A percentile compares a stretch with the other conserved stretches of the same genome.
These are phyloP conservation scores for Phoma sp. DNA, from an alignment of 2,329 filamentous ascomycete species.

Conservation along the genomic window DNA sequence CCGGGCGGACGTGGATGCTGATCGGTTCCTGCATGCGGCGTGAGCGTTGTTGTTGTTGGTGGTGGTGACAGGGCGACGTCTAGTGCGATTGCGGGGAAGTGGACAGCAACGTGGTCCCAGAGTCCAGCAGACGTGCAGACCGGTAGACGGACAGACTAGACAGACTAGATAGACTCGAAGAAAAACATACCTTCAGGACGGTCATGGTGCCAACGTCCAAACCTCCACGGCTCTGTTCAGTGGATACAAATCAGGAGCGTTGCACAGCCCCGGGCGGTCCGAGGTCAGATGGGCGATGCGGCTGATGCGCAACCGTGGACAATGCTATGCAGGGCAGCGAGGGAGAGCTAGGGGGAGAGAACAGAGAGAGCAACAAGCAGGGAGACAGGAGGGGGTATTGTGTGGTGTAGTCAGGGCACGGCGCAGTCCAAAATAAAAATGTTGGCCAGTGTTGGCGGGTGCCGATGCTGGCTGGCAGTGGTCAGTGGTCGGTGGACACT, in stretches of 20 bases:
- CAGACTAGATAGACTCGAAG: too few relatives aligned
- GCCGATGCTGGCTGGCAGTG: constrained; percentile 22
- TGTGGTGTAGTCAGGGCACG: constrained; percentile 5
- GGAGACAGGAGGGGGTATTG: background rate
- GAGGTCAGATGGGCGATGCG: constrained; percentile 25
- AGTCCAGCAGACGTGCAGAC: too few relatives aligned
- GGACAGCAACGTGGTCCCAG: constrained; percentile 1
- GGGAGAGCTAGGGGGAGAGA: background rate
- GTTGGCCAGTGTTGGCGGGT: constrained; percentile 18
- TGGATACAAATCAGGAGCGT: constrained; percentile 14
- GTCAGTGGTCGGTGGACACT: too few relatives aligned
- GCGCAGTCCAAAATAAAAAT: constrained; percentile 21
- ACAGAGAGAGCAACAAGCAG: background rate
- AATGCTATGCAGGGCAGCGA: constrained; percentile 23
- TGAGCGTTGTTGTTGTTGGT: too few relatives aligned
- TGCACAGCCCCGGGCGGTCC: constrained; percentile 32
- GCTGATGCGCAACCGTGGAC: constrained; percentile 18
- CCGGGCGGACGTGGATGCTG: constrained; percentile 52
- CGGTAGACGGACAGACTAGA: background rate
- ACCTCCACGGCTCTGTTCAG: constrained; percentile 13
- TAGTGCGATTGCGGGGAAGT: constrained; percentile 18
- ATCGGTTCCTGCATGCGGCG: constrained; percentile 44
- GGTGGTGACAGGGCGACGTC: background rate
- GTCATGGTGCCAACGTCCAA: constrained; percentile 39
- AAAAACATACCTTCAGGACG: constrained; percentile 45